These are phyloP conservation scores for Pichia sp. DNA, from an alignment of 1,139 yeast genomes.

Conservation along the genomic window DNA sequence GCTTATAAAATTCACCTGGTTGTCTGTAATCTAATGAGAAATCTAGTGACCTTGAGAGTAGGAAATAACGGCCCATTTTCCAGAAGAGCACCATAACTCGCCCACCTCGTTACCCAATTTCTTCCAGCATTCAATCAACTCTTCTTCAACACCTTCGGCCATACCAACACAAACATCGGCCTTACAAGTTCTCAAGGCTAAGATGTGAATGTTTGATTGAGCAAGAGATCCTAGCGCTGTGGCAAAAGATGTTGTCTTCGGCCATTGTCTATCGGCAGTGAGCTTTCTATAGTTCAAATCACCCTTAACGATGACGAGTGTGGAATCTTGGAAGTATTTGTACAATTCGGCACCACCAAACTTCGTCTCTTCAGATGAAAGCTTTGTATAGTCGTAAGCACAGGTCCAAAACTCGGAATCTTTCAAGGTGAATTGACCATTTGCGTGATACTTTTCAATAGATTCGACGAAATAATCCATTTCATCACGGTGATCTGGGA, in stretches of 20 bases:
- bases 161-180: slow-evolving; percentile 96
- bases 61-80: slow-evolving; percentile 88
- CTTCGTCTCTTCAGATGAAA: slow-evolving; percentile 44
- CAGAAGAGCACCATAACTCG: slow-evolving; percentile 78
- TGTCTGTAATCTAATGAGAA: slow-evolving; percentile 26
- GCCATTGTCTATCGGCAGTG: slow-evolving; percentile 89
- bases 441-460: slow-evolving; percentile 40
- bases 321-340: slow-evolving; percentile 44
- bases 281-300: slow-evolving; percentile 93
- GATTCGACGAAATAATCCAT: slow-evolving; percentile 42
- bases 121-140: slow-evolving; percentile 53
- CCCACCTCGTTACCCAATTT: slow-evolving; percentile 54
- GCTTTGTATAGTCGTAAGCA: slow-evolving; percentile 62
- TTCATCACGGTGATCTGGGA: slow-evolving; percentile 40
- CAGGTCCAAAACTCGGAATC: slow-evolving; percentile 86
- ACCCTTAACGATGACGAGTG: slow-evolving; percentile 82
- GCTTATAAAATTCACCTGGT: too few relatives aligned
- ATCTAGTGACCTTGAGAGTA: slow-evolving; percentile 33
- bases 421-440: slow-evolving; percentile 48
- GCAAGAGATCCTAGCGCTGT: slow-evolving; percentile 68
- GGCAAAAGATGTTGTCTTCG: slow-evolving; percentile 64
- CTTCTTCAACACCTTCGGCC: slow-evolving; percentile 61
- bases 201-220: slow-evolving; percentile 48
- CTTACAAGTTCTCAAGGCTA: slow-evolving; percentile 86
- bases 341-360: slow-evolving; percentile 54